A percentile compares a stretch with the other conserved stretches of the same genome.
phyloP scores from a whole-genome alignment of 352 stramenopile species.

The Globisporangium ultimum region DNA sequence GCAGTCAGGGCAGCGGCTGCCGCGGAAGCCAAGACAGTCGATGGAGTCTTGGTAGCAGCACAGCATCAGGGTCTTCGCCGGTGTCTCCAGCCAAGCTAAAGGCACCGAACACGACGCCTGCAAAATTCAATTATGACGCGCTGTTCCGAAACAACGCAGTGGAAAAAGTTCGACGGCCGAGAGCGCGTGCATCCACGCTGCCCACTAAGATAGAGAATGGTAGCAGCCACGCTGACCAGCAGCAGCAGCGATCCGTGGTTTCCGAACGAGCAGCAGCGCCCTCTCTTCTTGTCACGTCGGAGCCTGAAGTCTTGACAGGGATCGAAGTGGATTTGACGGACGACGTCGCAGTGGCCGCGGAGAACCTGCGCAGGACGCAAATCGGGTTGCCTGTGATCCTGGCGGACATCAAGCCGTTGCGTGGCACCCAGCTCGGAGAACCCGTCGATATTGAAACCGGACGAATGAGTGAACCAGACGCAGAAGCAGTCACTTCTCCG shows the following conservation, averaged over 20 bases:
- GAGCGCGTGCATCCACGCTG: conserved; percentile 9
- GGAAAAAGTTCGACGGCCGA: not conserved
- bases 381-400: conserved; percentile 11
- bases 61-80: conserved; percentile 1
- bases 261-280: not conserved
- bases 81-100: conserved; percentile 5
- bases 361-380: conserved; percentile 7
- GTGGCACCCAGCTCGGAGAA: conserved; percentile 7
- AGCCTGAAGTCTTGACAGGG: not conserved
- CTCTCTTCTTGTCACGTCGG: too few relatives aligned
- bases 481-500: not conserved
- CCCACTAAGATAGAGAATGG: not conserved
- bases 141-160: conserved; percentile 29
- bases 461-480: conserved; percentile 4
- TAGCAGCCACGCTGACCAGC: not conserved
- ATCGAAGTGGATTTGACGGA: not conserved
- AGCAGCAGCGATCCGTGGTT: not conserved
- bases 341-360: conserved; percentile 1
- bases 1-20: conserved; percentile 1
- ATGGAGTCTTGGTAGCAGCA: not conserved
- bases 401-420: conserved; percentile 6
- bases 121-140: conserved; percentile 41
- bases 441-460: conserved; percentile 8
- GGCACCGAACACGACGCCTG: not conserved
- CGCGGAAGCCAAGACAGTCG: not conserved